Percentiles rank a stretch among this genome's conserved stretches.
These are phyloP conservation scores for Aspergillus sp. DNA, from an alignment of 2,329 filamentous ascomycete genomes.

Conservation along the genomic window DNA sequence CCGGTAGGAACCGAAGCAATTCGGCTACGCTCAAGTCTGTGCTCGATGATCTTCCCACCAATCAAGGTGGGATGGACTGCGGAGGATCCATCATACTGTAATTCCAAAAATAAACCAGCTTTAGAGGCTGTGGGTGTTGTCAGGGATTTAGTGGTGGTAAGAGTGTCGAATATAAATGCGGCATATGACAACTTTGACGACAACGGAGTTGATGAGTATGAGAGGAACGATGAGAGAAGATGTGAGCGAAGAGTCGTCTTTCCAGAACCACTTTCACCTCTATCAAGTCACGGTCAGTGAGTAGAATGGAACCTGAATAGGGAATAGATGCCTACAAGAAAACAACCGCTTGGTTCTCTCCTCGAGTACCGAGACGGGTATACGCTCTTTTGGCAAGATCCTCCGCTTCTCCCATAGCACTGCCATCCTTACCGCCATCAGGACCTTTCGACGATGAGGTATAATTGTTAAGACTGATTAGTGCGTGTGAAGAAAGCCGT, in stretches of 20 bases:
- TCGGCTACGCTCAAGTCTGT: constrained; percentile 86
- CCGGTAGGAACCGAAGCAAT: constrained; percentile 91
- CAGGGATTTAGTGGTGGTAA: constrained; percentile 95
- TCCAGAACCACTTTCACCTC: constrained; percentile 91
- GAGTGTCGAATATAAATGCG: constrained; percentile 90
- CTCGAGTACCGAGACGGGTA: constrained; percentile 78
- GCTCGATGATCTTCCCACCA: constrained; percentile 91
- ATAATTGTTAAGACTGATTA: constrained; percentile 93
- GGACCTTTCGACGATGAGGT: constrained; percentile 82
- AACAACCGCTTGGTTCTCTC: constrained; percentile 88
- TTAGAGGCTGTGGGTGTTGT: constrained; percentile 96
- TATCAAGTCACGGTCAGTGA: constrained; percentile 45
- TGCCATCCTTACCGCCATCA: constrained; percentile 88
- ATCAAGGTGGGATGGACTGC: constrained; percentile 83
- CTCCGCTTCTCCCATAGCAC: constrained; percentile 87
- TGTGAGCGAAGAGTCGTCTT: constrained; percentile 95
- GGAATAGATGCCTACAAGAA: constrained; percentile 71
- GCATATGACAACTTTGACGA: constrained; percentile 92
- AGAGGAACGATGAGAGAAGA: constrained; percentile 78
- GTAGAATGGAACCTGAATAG: background rate
- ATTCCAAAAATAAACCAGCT: constrained; percentile 89
- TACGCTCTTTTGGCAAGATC: constrained; percentile 86
- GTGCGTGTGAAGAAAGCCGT: constrained; percentile 82
- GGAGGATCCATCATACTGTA: constrained; percentile 91
- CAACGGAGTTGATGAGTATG: constrained; percentile 86